phyloP scores from a whole-genome alignment of 1,139 yeast species.

The Citeromyces hawaiiensis region DNA sequence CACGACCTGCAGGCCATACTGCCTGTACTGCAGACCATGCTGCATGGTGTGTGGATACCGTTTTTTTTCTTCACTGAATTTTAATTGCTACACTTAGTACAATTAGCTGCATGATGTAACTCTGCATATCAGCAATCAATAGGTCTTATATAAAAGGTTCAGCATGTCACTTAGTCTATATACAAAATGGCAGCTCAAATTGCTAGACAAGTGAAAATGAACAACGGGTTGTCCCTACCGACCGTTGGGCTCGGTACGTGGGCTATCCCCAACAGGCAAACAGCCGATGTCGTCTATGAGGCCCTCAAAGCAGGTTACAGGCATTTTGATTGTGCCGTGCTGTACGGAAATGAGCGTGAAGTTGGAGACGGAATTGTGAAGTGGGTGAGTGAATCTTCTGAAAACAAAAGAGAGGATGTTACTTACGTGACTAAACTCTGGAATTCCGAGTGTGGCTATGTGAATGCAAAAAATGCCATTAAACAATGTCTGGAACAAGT shows the following conservation, averaged over 20 bases:
- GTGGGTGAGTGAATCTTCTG: constrained; percentile 39
- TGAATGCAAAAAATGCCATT: constrained; percentile 40
- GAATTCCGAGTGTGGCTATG: constrained; percentile 47
- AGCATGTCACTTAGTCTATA: too few species aligned
- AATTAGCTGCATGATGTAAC: neutral
- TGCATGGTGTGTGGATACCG: neutral
- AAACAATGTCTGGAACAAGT: constrained; percentile 34
- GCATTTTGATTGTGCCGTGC: constrained; percentile 65
- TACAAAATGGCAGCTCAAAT: neutral
- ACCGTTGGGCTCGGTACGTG: constrained; percentile 19
- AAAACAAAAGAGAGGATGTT: constrained; percentile 39
- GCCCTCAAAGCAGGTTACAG: constrained; percentile 51
- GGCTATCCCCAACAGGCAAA: constrained; percentile 9
- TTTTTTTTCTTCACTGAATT: too few species aligned
- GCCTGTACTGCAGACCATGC: too few species aligned
- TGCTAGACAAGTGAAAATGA: constrained; percentile 5
- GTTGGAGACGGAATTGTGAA: constrained; percentile 39
- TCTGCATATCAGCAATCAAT: neutral
- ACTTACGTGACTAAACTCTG: constrained; percentile 63
- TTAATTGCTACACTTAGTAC: neutral
- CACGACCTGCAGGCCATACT: too few species aligned
- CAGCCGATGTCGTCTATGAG: constrained; percentile 19
- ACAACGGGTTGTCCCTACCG: constrained; percentile 17
- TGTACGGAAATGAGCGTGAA: constrained; percentile 66
- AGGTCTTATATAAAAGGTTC: neutral